These are phyloP conservation scores for Bipolaris bicolor DNA, from an alignment of 2,329 filamentous ascomycete species.

Conservation along the genomic window DNA sequence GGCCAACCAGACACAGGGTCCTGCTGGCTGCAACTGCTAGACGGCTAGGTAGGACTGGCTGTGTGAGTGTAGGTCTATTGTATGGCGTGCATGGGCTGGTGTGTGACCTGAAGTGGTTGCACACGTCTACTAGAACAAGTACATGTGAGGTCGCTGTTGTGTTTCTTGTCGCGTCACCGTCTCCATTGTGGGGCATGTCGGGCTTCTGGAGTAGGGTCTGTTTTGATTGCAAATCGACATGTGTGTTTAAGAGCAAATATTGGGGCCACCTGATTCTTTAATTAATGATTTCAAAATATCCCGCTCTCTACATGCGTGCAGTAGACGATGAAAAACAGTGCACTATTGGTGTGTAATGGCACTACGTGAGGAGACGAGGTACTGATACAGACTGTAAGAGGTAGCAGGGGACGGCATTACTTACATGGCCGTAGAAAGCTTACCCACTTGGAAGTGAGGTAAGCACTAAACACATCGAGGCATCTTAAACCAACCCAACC, in stretches of 20 bases:
- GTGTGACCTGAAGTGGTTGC: neutral
- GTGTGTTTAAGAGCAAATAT: slow-evolving; percentile 12
- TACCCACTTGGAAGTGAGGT: too few relatives aligned
- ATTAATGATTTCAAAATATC: slow-evolving; percentile 14
- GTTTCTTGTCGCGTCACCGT: slow-evolving; percentile 4
- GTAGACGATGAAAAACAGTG: too few relatives aligned
- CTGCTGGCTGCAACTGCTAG: slow-evolving; percentile 69
- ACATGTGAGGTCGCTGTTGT: neutral
- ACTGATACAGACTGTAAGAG: too few relatives aligned
- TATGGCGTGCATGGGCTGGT: neutral
- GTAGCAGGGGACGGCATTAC: too few relatives aligned
- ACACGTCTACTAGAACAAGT: neutral
- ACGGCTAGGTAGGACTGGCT: slow-evolving; percentile 2
- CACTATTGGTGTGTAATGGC: too few relatives aligned
- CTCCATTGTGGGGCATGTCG: slow-evolving; percentile 10
- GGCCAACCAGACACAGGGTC: slow-evolving; percentile 63
- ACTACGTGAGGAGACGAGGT: too few relatives aligned
- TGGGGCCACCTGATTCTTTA: slow-evolving; percentile 13
- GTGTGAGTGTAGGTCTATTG: slow-evolving; percentile 16
- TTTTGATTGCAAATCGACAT: slow-evolving; percentile 6
- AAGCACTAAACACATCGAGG: too few relatives aligned
- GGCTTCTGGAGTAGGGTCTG: slow-evolving; percentile 12
- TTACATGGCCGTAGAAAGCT: too few relatives aligned
- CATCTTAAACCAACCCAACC: too few relatives aligned
- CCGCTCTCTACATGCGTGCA: neutral